Evolutionary conservation across 78 protist genomes (phyloP).

Genomic region (Dictyostelium capitatum): DNA sequence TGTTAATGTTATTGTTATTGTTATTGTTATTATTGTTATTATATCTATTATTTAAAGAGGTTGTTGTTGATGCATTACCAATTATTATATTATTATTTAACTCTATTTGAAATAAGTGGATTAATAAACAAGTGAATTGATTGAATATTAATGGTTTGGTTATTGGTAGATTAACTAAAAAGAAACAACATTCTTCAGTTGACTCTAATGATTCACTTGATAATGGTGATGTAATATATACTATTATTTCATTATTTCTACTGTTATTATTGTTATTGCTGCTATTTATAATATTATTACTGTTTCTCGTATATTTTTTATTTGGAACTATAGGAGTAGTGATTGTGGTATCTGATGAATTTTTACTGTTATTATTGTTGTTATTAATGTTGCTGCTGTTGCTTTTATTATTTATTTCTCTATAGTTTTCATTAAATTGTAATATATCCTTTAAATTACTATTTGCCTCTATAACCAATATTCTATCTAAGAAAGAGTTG

Average conservation of each 20-base stretch:
- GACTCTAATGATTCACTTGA: neutral
- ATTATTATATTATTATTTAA: neutral
- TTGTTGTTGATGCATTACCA: neutral
- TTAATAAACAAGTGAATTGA: conserved; percentile 21
- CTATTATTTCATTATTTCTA: neutral
- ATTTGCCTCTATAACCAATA: neutral
- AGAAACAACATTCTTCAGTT: conserved; percentile 9
- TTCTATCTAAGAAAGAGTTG: neutral
- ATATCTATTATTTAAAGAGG: neutral
- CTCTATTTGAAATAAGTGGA: neutral
- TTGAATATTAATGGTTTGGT: neutral
- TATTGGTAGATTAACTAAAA: neutral
- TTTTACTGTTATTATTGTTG: neutral
- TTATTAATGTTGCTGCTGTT: neutral
- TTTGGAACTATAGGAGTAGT: neutral
- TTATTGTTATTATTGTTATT: neutral
- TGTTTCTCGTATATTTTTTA: neutral
- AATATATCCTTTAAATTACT: conserved; percentile 6
- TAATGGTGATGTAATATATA: conserved; percentile 5
- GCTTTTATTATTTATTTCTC: neutral
- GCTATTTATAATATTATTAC: neutral
- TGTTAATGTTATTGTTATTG: neutral
- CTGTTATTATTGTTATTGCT: too few relatives aligned
- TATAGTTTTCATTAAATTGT: neutral
- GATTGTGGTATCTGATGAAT: neutral